These are phyloP conservation scores for Arctium lappa DNA, from an alignment of 129 eudicot genomes.

Conservation along the genomic window DNA sequence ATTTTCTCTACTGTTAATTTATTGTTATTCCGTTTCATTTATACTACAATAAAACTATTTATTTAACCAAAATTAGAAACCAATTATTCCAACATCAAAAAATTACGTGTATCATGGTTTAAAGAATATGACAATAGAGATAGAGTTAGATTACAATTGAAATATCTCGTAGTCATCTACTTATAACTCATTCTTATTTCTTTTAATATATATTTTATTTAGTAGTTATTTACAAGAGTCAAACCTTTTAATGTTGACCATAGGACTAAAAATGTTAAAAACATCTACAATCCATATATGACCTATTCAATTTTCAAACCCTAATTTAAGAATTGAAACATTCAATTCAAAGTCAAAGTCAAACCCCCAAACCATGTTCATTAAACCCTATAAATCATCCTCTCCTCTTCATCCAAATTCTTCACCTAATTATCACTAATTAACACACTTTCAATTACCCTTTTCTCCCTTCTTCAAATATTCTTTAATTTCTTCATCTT, in stretches of 20 bases:
- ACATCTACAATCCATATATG: constrained; percentile 6
- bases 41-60: no score
- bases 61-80: no score
- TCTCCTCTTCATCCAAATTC: background rate
- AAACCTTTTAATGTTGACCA: background rate
- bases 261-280: background rate
- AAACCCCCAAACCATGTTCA: background rate
- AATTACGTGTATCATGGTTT: no score
- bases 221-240: background rate
- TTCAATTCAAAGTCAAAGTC: constrained; percentile 20
- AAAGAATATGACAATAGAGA: no score
- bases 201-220: no score
- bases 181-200: no score
- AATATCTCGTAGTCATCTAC: no score
- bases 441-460: background rate
- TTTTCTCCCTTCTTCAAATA: background rate
- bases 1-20: no score
- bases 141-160: no score
- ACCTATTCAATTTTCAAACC: constrained; percentile 13
- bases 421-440: background rate
- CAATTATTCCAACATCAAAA: no score
- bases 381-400: background rate
- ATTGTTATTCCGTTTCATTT: no score
- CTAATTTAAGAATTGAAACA: background rate
- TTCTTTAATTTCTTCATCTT: background rate